Percentiles rank a stretch among this genome's conserved stretches.
These are phyloP conservation scores for Cystofilobasidium bisporidii DNA, from an alignment of 768 basidiomycete genomes.

Conservation along the genomic window DNA sequence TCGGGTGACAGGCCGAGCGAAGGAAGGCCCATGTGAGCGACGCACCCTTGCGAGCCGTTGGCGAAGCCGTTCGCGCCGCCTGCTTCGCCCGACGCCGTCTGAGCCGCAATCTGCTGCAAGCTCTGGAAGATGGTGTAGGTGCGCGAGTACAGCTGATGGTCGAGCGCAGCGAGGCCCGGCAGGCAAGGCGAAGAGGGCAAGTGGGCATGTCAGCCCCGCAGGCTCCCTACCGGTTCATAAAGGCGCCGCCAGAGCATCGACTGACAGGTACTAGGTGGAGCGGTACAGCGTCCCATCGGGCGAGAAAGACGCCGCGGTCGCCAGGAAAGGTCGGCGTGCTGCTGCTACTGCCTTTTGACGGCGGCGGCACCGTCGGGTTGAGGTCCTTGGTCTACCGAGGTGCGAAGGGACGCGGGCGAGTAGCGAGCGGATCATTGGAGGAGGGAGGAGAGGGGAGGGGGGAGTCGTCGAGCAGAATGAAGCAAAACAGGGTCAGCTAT, in stretches of 20 bases:
- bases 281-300: slow-evolving; percentile 18
- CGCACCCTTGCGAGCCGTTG: neutral
- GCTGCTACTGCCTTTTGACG: neutral
- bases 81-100: neutral
- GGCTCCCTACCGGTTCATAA: no score
- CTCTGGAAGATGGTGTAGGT: slow-evolving; percentile 23
- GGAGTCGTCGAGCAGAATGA: no score
- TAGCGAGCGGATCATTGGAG: neutral
- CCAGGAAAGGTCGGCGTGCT: neutral
- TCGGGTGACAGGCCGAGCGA: neutral
- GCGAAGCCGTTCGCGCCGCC: neutral
- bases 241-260: no score
- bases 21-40: neutral
- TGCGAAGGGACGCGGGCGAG: neutral
- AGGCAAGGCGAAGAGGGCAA: no score
- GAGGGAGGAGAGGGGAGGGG: no score
- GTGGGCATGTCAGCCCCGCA: neutral
- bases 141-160: slow-evolving; percentile 22
- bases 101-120: slow-evolving; percentile 20
- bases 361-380: neutral
- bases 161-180: no score
- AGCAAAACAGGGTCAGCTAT: no score
- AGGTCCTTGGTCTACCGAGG: neutral
- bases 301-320: slow-evolving; percentile 23
- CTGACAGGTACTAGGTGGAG: slow-evolving; percentile 24